Conservation (phyloP, 805 yeast genomes). For the Candida silvicultrix region DNA sequence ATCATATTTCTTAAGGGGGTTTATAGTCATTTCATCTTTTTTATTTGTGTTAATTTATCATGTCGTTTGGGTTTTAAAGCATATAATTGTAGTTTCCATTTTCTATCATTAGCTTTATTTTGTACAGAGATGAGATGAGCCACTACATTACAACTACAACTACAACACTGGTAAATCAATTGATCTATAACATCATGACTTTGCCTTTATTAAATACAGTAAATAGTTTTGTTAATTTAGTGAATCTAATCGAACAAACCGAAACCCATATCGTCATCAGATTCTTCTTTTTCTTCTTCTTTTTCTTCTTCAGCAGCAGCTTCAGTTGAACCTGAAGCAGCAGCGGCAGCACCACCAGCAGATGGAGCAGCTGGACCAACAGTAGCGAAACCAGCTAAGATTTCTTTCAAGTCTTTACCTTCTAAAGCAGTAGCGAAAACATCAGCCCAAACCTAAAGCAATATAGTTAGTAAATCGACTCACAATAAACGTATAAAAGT, state of each 20-base stretch:
- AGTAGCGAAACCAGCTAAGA: slow-evolving; percentile 51
- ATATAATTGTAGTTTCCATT: no score
- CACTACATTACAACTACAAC: no score
- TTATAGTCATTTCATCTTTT: slow-evolving; percentile 1
- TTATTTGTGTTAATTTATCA: background rate
- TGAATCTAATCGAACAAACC: slow-evolving; percentile 74
- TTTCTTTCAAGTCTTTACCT: slow-evolving; percentile 67
- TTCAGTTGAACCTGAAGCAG: slow-evolving; percentile 39
- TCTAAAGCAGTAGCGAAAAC: slow-evolving; percentile 79
- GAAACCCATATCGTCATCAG: slow-evolving; percentile 86
- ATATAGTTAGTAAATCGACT: slow-evolving; percentile 14
- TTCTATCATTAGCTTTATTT: no score
- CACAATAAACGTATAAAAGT: no score
- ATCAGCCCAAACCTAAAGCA: slow-evolving; percentile 63
- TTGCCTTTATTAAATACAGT: background rate
- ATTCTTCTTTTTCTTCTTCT: slow-evolving; percentile 57
- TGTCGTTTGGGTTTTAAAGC: background rate
- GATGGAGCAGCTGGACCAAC: slow-evolving; percentile 46
- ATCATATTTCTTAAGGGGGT: slow-evolving; percentile 1
- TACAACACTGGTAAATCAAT: background rate
- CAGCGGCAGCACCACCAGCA: slow-evolving; percentile 41
- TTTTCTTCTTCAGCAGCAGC: slow-evolving; percentile 58
- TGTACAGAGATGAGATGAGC: no score
- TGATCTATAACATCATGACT: slow-evolving; percentile 1
- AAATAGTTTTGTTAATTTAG: background rate